phyloP scores from a whole-genome alignment of 805 yeast species.

The Teunomyces pallodes region DNA sequence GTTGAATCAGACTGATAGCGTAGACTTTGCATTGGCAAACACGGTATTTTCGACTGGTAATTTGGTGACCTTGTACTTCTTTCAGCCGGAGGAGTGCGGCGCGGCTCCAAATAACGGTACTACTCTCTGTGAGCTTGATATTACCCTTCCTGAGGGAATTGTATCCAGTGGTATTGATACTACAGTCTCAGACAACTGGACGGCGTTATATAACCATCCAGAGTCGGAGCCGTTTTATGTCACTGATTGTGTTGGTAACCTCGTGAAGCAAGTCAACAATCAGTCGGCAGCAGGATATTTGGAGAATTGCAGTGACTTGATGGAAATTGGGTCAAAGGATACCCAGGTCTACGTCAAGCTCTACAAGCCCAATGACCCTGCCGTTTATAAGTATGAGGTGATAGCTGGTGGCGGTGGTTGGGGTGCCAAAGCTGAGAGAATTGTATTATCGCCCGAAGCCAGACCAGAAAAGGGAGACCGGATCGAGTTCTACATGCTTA shows the following conservation, averaged over 20 bases:
- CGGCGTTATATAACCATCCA: slow-evolving; percentile 22
- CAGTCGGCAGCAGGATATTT: slow-evolving; percentile 57
- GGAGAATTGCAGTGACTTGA: slow-evolving; percentile 42
- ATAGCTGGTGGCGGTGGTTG: slow-evolving; percentile 77
- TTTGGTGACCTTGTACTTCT: slow-evolving; percentile 34
- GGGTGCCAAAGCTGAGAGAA: slow-evolving; percentile 65
- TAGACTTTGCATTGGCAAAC: slow-evolving; percentile 35
- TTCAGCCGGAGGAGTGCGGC: slow-evolving; percentile 14
- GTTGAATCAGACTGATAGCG: slow-evolving; percentile 9
- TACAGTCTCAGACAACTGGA: slow-evolving; percentile 29
- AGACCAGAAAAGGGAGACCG: slow-evolving; percentile 42
- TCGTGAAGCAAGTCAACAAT: slow-evolving; percentile 54
- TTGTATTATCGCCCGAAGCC: slow-evolving; percentile 65
- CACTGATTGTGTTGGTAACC: slow-evolving; percentile 54
- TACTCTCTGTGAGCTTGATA: slow-evolving; percentile 25
- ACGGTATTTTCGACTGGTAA: slow-evolving; percentile 36
- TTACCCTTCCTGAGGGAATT: slow-evolving; percentile 19
- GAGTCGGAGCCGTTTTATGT: slow-evolving; percentile 33
- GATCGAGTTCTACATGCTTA: slow-evolving; percentile 46
- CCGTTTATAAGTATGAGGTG: slow-evolving; percentile 44
- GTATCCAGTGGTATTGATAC: slow-evolving; percentile 5
- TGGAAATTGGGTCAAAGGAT: slow-evolving; percentile 40
- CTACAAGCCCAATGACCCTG: slow-evolving; percentile 11
- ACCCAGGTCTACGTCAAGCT: slow-evolving; percentile 41
- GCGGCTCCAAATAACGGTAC: slow-evolving; percentile 23